Base-by-base conservation (phyloP, 2,329 filamentous ascomycete genomes). In the Alternaria sp. region DNA sequence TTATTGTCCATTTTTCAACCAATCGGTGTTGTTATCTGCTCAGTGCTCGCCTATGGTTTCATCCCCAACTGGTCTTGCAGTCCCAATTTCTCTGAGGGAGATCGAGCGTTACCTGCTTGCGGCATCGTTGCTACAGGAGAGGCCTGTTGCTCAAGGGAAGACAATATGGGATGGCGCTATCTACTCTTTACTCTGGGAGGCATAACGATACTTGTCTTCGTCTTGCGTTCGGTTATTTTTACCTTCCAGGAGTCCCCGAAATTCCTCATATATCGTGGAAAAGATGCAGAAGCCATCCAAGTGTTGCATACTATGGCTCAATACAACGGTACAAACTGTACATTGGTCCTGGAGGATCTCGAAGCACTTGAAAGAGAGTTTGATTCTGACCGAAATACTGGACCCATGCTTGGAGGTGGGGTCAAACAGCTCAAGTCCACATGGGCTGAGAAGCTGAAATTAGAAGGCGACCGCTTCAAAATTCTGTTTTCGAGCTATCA, bases 181-280 rank as follows among this genome's bases (percentile, higher is more conserved):
- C 64, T 81, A 6, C 65, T 82, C 38, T 81, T 78, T 62, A 81
- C 77, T 1, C 70, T 82, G 7, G 80, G 81, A 1, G 72, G 71
- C 0, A 73, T 78, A 41, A 82, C 80, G 0, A 63, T 82, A 1
- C 56, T 75, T 12, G 73, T 83, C 12, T 88, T 86, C 44, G 70
- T 88, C 45, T 68, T 85, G 1, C 84, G 87, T 20, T 80, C 87
- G 38, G 82, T 84, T 1, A 69, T 88, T 38, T 84, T 89, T 66
- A 78, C 79, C 5, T 84, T 89, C 48, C 82, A 81, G 61, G 86
- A 89, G 66, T 87, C 86, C 2, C 87, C 87, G 0, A 89, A 89
- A 67, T 89, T 85, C 65, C 79, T 87, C 6, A 77, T 89, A 8
- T 84, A 82, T 43, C 78, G 81, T 12, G 86, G 86, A 10, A 74